A percentile compares a stretch with the other conserved stretches of the same genome.
These are phyloP conservation scores for Botrytis deweyae DNA, from an alignment of 2,329 filamentous ascomycete species.

Conservation along the genomic window DNA sequence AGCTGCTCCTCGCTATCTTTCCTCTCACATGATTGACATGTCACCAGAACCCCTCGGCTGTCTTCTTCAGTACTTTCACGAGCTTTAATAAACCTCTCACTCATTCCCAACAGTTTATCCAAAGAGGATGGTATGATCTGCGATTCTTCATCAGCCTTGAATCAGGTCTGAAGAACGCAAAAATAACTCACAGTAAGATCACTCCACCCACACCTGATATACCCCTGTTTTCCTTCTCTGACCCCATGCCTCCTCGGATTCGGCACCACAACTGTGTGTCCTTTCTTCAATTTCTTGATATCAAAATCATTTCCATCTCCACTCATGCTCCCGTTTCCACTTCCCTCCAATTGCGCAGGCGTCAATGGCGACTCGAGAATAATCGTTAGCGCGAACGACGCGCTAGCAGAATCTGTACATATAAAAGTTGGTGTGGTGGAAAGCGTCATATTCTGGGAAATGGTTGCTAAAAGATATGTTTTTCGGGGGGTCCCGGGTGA, in stretches of 20 bases:
- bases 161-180: neutral
- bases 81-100: constrained; percentile 15
- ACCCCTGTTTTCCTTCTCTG: constrained; percentile 34
- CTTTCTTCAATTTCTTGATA: constrained; percentile 32
- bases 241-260: constrained; percentile 29
- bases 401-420: constrained; percentile 28
- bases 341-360: constrained; percentile 21
- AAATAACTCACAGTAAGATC: constrained; percentile 25
- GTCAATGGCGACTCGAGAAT: constrained; percentile 21
- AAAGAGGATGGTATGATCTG: constrained; percentile 33
- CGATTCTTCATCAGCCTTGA: constrained; percentile 1
- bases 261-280: constrained; percentile 27
- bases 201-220: constrained; percentile 28
- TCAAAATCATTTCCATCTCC: constrained; percentile 28
- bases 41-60: neutral
- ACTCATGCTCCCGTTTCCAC: constrained; percentile 5
- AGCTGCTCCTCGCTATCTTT: constrained; percentile 24
- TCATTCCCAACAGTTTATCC: constrained; percentile 30
- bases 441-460: constrained; percentile 37
- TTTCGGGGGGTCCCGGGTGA: constrained; percentile 3
- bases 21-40: constrained; percentile 33
- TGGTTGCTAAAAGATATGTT: constrained; percentile 33
- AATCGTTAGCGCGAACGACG: constrained; percentile 33
- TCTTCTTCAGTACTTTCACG: neutral
- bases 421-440: constrained; percentile 37